phyloP scores from a whole-genome alignment of 208 protist species.

The Endotrypanum monterogeii region DNA sequence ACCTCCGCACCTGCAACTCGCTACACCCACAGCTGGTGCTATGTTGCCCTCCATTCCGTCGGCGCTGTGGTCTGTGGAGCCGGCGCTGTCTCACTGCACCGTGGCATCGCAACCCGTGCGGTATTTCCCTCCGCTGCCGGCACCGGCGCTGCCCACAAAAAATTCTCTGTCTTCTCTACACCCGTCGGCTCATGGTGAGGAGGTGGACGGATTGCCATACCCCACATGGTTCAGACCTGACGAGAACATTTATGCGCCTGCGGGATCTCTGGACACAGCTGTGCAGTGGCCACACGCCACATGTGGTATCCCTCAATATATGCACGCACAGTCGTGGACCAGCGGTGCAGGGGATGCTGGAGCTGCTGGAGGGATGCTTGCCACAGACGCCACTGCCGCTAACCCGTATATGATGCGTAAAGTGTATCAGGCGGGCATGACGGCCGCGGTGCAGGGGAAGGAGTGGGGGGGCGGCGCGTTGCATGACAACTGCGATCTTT shows the following conservation, averaged over 20 bases:
- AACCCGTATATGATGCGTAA: neutral
- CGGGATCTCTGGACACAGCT: neutral
- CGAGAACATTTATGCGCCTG: neutral
- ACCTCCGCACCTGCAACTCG: neutral
- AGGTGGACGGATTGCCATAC: neutral
- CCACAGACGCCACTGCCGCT: neutral
- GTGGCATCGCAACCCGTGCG: constrained; percentile 22
- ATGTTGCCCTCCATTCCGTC: constrained; percentile 12
- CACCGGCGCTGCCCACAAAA: neutral
- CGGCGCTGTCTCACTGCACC: constrained; percentile 4
- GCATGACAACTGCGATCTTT: neutral
- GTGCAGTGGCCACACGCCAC: neutral
- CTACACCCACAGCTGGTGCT: neutral
- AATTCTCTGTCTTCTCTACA: neutral
- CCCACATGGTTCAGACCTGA: neutral
- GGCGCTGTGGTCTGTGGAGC: constrained; percentile 6
- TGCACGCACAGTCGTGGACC: neutral
- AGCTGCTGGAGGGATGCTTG: neutral
- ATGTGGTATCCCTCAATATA: neutral
- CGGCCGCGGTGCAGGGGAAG: neutral
- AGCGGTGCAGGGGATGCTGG: neutral
- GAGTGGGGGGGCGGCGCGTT: neutral
- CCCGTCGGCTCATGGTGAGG: neutral
- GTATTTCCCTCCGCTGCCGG: constrained; percentile 6
- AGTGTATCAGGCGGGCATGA: neutral